Evolutionary conservation across 2,329 filamentous ascomycete genomes (phyloP).

Genomic region (Grosmannia serpens): DNA sequence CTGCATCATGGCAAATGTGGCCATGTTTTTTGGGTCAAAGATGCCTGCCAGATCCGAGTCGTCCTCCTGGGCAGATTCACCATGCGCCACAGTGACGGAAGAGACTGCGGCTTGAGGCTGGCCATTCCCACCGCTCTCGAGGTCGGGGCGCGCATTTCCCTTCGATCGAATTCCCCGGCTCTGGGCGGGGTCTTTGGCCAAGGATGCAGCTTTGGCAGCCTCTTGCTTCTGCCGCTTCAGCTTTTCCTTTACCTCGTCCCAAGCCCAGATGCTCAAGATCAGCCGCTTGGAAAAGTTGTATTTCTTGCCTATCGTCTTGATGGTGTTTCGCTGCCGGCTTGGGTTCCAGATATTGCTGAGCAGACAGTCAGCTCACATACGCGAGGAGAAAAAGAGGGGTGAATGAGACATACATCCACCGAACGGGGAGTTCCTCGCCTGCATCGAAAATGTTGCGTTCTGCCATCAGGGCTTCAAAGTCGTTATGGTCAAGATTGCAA

Average conservation of each 20-base stretch:
- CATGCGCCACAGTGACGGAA: too few relatives aligned
- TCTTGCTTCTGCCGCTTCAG: not conserved
- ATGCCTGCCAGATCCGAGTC: not conserved
- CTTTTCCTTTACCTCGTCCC: constrained; percentile 12
- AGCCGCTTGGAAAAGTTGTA: constrained; percentile 61
- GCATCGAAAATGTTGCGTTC: constrained; percentile 12
- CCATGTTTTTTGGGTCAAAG: constrained; percentile 14
- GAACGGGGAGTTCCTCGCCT: constrained; percentile 36
- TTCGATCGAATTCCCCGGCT: not conserved
- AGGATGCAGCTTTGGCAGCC: not conserved
- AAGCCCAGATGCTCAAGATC: constrained; percentile 46
- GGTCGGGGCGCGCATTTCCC: not conserved
- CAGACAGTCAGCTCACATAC: constrained; percentile 1
- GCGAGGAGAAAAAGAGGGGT: too few relatives aligned
- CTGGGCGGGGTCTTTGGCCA: not conserved
- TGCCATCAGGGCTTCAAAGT: constrained; percentile 27
- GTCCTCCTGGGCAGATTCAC: not conserved
- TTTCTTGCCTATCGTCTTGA: constrained; percentile 42
- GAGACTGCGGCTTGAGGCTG: not conserved
- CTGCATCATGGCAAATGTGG: constrained; percentile 43
- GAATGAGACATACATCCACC: constrained; percentile 59
- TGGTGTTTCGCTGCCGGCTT: constrained; percentile 41
- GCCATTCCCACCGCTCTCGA: not conserved
- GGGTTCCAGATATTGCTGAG: constrained; percentile 59
- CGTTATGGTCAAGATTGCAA: constrained; percentile 34